Conservation (phyloP, 257 asterid species). For the Galeopsis tetrahit region DNA sequence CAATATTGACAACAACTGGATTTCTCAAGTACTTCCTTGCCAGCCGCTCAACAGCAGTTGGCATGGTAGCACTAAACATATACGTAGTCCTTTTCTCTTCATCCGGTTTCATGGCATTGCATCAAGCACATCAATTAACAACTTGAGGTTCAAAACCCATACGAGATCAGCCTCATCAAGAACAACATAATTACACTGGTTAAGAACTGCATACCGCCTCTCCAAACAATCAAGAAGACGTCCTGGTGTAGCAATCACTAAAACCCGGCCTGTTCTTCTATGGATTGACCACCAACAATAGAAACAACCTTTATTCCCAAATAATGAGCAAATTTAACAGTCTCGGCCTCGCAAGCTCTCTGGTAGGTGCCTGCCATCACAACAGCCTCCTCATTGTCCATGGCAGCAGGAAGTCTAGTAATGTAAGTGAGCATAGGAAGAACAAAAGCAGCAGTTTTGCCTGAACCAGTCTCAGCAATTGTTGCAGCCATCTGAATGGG, state of each 20-base stretch:
- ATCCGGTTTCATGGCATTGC: conserved; percentile 72
- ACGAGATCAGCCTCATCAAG: conserved; percentile 68
- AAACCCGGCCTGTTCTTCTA: conserved; percentile 65
- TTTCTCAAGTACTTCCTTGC: conserved; percentile 64
- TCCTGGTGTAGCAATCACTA: conserved; percentile 63
- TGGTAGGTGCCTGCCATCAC: conserved; percentile 60
- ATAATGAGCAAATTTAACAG: conserved; percentile 53
- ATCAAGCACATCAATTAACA: conserved; percentile 57
- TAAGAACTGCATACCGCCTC: conserved; percentile 57
- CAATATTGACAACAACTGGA: conserved; percentile 67
- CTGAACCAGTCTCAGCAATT: conserved; percentile 66
- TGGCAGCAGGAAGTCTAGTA: conserved; percentile 55
- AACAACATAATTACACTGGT: conserved; percentile 64
- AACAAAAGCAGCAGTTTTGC: conserved; percentile 69
- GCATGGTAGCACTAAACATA: conserved; percentile 73
- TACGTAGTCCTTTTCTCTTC: conserved; percentile 61
- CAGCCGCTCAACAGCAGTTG: conserved; percentile 64
- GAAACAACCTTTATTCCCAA: conserved; percentile 62
- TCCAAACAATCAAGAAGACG: conserved; percentile 65
- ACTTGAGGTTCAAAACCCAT: conserved; percentile 78
- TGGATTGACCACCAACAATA: conserved; percentile 64
- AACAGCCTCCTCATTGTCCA: conserved; percentile 56
- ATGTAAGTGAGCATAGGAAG: conserved; percentile 65
- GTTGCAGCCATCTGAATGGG: conserved; percentile 64
- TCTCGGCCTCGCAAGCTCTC: conserved; percentile 63